A percentile compares a stretch with the other conserved stretches of the same genome.
phyloP scores from a whole-genome alignment of 2,329 filamentous ascomycete species.

The Exophiala sideris region DNA sequence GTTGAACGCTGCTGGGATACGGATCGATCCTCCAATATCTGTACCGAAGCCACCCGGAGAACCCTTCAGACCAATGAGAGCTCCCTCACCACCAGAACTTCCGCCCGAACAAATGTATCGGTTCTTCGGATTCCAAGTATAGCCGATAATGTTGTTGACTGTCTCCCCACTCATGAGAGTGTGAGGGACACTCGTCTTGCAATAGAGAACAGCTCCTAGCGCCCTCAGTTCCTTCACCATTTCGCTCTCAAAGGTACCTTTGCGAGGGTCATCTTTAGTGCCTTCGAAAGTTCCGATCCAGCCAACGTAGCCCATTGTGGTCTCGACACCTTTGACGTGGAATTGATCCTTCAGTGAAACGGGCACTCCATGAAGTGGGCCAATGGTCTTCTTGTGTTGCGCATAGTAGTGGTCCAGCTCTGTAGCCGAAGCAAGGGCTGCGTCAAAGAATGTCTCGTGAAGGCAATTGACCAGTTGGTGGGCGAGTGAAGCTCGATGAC shows the following conservation, averaged over 20 bases:
- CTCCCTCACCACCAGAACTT: conserved; percentile 58
- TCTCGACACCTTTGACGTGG: conserved; percentile 50
- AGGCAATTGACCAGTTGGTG: conserved; percentile 57
- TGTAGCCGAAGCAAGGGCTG: conserved; percentile 49
- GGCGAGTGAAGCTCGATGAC: conserved; percentile 55
- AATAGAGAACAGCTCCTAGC: conserved; percentile 55
- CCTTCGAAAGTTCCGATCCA: conserved; percentile 62
- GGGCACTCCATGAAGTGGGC: conserved; percentile 62
- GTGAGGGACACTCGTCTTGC: conserved; percentile 56
- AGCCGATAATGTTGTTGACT: conserved; percentile 59
- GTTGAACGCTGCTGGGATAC: conserved; percentile 60
- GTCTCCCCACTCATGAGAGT: conserved; percentile 59
- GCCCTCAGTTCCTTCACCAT: conserved; percentile 54
- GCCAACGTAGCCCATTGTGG: conserved; percentile 63
- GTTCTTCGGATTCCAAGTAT: conserved; percentile 57
- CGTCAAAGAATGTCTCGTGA: conserved; percentile 54
- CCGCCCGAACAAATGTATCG: conserved; percentile 54
- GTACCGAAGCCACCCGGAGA: conserved; percentile 57
- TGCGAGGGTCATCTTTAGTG: conserved; percentile 50
- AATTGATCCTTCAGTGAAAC: conserved; percentile 53
- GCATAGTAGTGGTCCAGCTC: conserved; percentile 48
- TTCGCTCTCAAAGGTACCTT: conserved; percentile 53
- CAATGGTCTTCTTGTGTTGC: conserved; percentile 45
- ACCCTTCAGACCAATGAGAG: conserved; percentile 53
- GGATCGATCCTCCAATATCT: conserved; percentile 55